Conservation (phyloP, 352 stramenopile genomes). For the Ophiocytium majus region DNA sequence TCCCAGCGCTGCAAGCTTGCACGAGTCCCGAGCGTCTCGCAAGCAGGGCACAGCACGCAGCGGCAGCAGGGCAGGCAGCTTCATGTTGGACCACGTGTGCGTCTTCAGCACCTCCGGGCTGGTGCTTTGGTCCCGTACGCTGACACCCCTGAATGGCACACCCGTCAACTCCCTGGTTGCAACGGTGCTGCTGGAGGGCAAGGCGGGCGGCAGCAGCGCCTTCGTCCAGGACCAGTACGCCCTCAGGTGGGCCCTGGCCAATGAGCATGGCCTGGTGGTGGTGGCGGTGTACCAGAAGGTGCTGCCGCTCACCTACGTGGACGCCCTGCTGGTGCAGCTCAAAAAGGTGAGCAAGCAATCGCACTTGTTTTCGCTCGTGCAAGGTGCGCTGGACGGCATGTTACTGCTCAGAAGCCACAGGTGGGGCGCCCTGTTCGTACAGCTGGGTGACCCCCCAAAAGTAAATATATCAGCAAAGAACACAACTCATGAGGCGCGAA, state of each 20-base stretch:
- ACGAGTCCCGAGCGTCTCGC: too few relatives aligned
- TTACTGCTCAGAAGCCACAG: not conserved
- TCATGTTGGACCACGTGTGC: slow-evolving; percentile 54
- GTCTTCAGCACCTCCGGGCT: slow-evolving; percentile 55
- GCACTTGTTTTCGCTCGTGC: too few relatives aligned
- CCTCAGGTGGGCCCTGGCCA: slow-evolving; percentile 48
- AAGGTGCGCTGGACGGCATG: too few relatives aligned
- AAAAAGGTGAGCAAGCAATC: slow-evolving; percentile 45
- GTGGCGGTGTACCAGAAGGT: slow-evolving; percentile 55
- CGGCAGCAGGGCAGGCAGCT: too few relatives aligned
- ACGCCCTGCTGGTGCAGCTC: slow-evolving; percentile 36
- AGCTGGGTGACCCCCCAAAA: not conserved
- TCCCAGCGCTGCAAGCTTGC: too few relatives aligned
- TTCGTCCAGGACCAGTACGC: not conserved
- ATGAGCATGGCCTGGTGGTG: slow-evolving; percentile 50
- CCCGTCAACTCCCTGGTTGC: slow-evolving; percentile 45
- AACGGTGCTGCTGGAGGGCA: slow-evolving; percentile 52
- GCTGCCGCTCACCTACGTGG: slow-evolving; percentile 45
- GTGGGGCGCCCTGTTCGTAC: not conserved
- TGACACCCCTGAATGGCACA: slow-evolving; percentile 46
- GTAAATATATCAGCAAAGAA: not conserved
- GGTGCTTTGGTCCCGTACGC: slow-evolving; percentile 49
- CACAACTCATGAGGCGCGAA: too few relatives aligned
- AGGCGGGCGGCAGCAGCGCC: slow-evolving; percentile 34
- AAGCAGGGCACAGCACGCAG: too few relatives aligned